Conservation (phyloP, 805 yeast genomes). For the Ogataea sp. region DNA sequence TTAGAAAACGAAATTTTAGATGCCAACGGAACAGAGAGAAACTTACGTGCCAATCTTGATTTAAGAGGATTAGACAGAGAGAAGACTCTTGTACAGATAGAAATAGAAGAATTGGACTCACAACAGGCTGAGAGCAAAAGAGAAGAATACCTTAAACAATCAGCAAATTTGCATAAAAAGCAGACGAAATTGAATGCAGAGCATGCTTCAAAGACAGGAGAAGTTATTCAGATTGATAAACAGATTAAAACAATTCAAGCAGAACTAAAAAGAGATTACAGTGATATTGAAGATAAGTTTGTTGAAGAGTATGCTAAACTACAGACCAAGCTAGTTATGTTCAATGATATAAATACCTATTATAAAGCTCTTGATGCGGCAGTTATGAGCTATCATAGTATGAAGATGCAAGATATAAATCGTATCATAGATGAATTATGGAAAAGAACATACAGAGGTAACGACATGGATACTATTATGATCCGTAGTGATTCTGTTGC, state of each 20-base stretch:
- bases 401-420: conserved; percentile 91
- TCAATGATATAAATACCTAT: conserved; percentile 75
- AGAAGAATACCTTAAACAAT: conserved; percentile 51
- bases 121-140: conserved; percentile 53
- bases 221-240: conserved; percentile 71
- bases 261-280: conserved; percentile 67
- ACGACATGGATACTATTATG: conserved; percentile 87
- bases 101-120: conserved; percentile 39
- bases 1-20: conserved; percentile 41
- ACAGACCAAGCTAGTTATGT: conserved; percentile 67
- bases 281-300: conserved; percentile 54
- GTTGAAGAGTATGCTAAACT: conserved; percentile 66
- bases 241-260: conserved; percentile 47
- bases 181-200: conserved; percentile 50
- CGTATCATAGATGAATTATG: conserved; percentile 82
- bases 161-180: conserved; percentile 39
- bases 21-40: conserved; percentile 53
- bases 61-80: conserved; percentile 37
- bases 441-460: conserved; percentile 90
- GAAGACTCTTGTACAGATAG: conserved; percentile 25
- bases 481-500: conserved; percentile 69
- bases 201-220: conserved; percentile 78
- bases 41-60: conserved; percentile 57
- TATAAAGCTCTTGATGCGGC: conserved; percentile 85
- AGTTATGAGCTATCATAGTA: conserved; percentile 83